A percentile compares a stretch with the other conserved stretches of the same genome.
Evolutionary conservation across 2,329 filamentous ascomycete genomes (phyloP).

Genomic region (Sclerotinia subarctica): DNA sequence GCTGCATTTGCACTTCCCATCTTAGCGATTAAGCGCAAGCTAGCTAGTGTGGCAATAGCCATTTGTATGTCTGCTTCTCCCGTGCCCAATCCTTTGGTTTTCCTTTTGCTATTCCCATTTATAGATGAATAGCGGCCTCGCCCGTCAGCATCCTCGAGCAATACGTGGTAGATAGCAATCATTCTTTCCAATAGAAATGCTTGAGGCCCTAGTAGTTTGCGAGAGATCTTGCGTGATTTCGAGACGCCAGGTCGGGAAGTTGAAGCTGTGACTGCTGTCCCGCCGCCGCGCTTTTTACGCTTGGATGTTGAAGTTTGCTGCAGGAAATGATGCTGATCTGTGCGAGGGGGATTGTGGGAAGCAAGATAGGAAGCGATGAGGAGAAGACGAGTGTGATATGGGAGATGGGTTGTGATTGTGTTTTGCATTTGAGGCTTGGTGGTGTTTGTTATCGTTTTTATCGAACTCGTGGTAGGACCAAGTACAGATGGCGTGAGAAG

Average conservation of each 20-base stretch:
- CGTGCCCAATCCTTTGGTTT: slow-evolving; percentile 22
- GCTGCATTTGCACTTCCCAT: slow-evolving; percentile 51
- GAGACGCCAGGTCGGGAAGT: slow-evolving; percentile 36
- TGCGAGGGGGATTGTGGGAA: slow-evolving; percentile 72
- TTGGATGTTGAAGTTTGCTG: slow-evolving; percentile 39
- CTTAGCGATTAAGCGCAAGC: slow-evolving; percentile 64
- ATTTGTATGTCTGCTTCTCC: slow-evolving; percentile 55
- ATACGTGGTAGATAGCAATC: slow-evolving; percentile 71
- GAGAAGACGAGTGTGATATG: slow-evolving; percentile 69
- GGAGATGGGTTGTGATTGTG: slow-evolving; percentile 56
- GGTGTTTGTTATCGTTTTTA: slow-evolving; percentile 24
- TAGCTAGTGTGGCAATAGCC: slow-evolving; percentile 69
- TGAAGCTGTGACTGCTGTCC: slow-evolving; percentile 41
- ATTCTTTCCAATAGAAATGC: slow-evolving; percentile 76
- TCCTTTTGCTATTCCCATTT: slow-evolving; percentile 16
- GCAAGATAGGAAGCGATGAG: slow-evolving; percentile 77
- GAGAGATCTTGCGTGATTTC: slow-evolving; percentile 69
- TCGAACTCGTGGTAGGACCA: slow-evolving; percentile 30
- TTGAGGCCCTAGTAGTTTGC: slow-evolving; percentile 73
- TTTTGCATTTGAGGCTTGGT: slow-evolving; percentile 22
- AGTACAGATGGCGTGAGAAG: slow-evolving; percentile 64
- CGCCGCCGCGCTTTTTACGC: slow-evolving; percentile 43
- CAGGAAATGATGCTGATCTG: slow-evolving; percentile 73
- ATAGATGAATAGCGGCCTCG: slow-evolving; percentile 28
- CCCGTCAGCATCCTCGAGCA: slow-evolving; percentile 47